These are phyloP conservation scores for Scedosporium dehoogii DNA, from an alignment of 2,329 filamentous ascomycete genomes.

Conservation along the genomic window DNA sequence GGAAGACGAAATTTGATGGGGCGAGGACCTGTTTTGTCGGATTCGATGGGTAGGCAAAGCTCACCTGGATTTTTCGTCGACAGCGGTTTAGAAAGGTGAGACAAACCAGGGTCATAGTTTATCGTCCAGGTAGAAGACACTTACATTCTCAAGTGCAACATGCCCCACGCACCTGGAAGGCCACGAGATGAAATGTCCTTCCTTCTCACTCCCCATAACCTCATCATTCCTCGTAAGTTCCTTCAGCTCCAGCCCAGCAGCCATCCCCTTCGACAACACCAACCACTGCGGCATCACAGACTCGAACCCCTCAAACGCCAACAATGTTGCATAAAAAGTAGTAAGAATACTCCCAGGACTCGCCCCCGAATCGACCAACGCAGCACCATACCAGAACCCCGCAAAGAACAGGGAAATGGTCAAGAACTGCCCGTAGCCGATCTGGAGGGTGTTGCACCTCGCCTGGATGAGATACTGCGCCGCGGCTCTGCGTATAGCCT, in stretches of 20 bases:
- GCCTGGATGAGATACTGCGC: conserved; percentile 59
- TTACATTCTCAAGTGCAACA: conserved; percentile 59
- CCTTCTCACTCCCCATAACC: conserved; percentile 3
- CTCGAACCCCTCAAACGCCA: conserved; percentile 66
- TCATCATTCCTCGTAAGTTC: background rate
- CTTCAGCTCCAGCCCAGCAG: conserved; percentile 49
- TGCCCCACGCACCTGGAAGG: conserved; percentile 49
- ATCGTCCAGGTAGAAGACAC: conserved; percentile 13
- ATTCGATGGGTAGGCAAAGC: conserved; percentile 71
- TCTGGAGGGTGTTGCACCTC: conserved; percentile 58
- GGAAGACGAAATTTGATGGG: conserved; percentile 57
- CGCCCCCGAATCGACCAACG: conserved; percentile 52
- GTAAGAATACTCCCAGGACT: conserved; percentile 63
- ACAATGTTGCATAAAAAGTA: conserved; percentile 74
- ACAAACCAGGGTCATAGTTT: background rate
- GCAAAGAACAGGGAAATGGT: conserved; percentile 72
- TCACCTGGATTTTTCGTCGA: conserved; percentile 39
- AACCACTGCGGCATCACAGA: conserved; percentile 67
- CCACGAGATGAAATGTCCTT: conserved; percentile 12
- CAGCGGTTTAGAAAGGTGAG: background rate
- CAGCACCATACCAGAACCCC: conserved; percentile 80
- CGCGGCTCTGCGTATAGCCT: conserved; percentile 47
- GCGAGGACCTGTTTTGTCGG: conserved; percentile 49
- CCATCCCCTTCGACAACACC: conserved; percentile 67
- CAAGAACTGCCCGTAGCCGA: conserved; percentile 64